Base-by-base conservation (phyloP, 805 yeast genomes). In the Trichomonascus vanleenenianus region DNA sequence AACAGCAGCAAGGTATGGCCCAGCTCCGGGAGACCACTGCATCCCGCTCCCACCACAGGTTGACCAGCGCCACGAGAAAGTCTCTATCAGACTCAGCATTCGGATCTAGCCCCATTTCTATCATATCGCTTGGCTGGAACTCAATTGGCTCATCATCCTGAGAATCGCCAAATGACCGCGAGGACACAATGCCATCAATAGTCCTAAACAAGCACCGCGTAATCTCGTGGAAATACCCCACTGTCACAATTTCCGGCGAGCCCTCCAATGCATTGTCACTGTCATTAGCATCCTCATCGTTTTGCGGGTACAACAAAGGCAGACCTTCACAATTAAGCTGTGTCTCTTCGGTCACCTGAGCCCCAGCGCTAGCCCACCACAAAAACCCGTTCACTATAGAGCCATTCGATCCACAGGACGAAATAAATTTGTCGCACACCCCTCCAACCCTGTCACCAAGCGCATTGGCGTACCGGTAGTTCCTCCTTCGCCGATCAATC, bases 291-390 rank as follows among this genome's bases (percentile, higher is more conserved):
- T 39, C 41, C 6, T 22, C 19, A 25, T 39, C 19, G 12, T n/a
- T 14, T 16, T 8, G 14, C 16, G 8, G 36, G 20, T 34, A 16
- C 12, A 47, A 32, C 8, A 47, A 36, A 6, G 52, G 54, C 12
- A 62, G 51, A 0, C 65, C 70, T 14, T 73, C 78, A 15, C 65
- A 48, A 27, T 64, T 68, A 31, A 60, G 63, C 35, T 72, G 74
- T 25, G 65, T 68, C 39, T 66, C 64, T 16, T 64, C 57, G 19
- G 60, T 61, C 12, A 68, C 66, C 35, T 72, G 70, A 48, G 80
- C 83, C 7, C 93, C 95, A 1, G 93, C 91, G 27, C 84, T 74
- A 2, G 95, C 95, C 87, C 91, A 85, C 93, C 93, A 85, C 16
- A 83, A 66, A 48, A 84, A 73, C 0, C 88, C 88, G 44, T 46